A percentile compares a stretch with the other conserved stretches of the same genome.
These are phyloP conservation scores for Schizosaccharomyces lindneri DNA, from an alignment of 805 yeast genomes.

Conservation along the genomic window DNA sequence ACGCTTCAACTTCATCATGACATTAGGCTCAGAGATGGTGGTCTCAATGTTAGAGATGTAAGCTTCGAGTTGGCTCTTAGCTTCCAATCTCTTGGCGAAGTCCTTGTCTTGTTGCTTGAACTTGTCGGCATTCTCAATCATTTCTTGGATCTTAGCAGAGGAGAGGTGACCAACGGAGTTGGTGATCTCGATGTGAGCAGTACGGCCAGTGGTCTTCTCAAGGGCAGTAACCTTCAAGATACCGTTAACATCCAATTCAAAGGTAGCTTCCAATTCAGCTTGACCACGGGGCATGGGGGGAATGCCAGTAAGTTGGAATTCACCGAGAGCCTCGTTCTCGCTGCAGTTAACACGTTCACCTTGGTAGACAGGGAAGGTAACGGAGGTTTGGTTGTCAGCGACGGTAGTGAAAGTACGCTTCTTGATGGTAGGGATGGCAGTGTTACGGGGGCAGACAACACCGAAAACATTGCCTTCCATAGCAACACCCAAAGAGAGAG, in stretches of 20 bases:
- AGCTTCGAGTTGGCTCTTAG: slow-evolving; percentile 96
- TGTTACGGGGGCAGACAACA: slow-evolving; percentile 97
- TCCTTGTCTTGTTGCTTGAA: slow-evolving; percentile 98
- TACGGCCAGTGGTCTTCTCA: slow-evolving; percentile 95
- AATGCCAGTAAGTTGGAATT: slow-evolving; percentile 91
- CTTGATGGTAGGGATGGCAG: slow-evolving; percentile 97
- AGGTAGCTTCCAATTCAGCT: slow-evolving; percentile 96
- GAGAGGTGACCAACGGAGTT: slow-evolving; percentile 98
- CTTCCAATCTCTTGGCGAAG: slow-evolving; percentile 98
- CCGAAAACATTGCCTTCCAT: slow-evolving; percentile 99
- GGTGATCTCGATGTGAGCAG: slow-evolving; percentile 94
- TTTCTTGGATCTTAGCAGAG: slow-evolving; percentile 88
- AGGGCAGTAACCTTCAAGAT: slow-evolving; percentile 96
- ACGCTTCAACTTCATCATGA: slow-evolving; percentile 91
- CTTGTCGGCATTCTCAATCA: slow-evolving; percentile 95
- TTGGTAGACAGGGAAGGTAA: slow-evolving; percentile 96
- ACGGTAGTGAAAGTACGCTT: slow-evolving; percentile 97
- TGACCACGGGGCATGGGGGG: slow-evolving; percentile 98
- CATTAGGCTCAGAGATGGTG: slow-evolving; percentile 92
- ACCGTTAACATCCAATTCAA: slow-evolving; percentile 98
- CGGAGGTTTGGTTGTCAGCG: slow-evolving; percentile 96
- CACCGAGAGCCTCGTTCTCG: slow-evolving; percentile 94
- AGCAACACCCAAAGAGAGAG: slow-evolving; percentile 97
- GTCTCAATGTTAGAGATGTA: slow-evolving; percentile 90
- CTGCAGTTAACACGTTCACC: slow-evolving; percentile 98